phyloP scores from a whole-genome alignment of 345 rosid genomes.

The Acer campestre region DNA sequence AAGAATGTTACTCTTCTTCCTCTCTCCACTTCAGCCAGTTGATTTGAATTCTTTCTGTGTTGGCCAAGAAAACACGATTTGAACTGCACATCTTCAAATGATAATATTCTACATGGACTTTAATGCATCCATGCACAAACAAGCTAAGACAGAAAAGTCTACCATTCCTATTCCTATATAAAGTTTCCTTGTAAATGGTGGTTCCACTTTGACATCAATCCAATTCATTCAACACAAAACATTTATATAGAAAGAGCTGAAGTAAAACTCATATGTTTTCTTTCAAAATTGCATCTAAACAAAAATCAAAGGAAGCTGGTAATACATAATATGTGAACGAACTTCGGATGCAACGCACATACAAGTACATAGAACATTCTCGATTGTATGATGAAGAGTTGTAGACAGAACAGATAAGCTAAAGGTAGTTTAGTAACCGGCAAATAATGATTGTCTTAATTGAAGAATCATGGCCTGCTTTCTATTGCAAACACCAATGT shows the following conservation, averaged over 20 bases:
- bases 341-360: background rate
- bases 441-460: background rate
- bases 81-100: background rate
- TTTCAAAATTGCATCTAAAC: background rate
- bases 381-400: too few species aligned
- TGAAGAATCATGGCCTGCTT: background rate
- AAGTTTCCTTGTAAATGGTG: background rate
- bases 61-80: background rate
- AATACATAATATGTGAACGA: background rate
- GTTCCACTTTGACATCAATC: background rate
- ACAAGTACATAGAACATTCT: background rate
- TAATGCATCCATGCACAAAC: background rate
- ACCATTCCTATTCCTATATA: background rate
- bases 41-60: background rate
- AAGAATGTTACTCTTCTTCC: background rate
- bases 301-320: background rate
- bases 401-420: slow-evolving; percentile 2
- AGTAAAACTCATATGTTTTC: background rate
- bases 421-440: background rate
- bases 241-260: slow-evolving; percentile 1
- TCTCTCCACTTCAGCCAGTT: background rate
- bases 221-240: background rate
- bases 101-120: background rate
- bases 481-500: background rate
- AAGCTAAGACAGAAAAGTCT: background rate